Evolutionary conservation across 164 flowering plant genomes (phyloP).

Genomic region (Aristolochia contorta): DNA sequence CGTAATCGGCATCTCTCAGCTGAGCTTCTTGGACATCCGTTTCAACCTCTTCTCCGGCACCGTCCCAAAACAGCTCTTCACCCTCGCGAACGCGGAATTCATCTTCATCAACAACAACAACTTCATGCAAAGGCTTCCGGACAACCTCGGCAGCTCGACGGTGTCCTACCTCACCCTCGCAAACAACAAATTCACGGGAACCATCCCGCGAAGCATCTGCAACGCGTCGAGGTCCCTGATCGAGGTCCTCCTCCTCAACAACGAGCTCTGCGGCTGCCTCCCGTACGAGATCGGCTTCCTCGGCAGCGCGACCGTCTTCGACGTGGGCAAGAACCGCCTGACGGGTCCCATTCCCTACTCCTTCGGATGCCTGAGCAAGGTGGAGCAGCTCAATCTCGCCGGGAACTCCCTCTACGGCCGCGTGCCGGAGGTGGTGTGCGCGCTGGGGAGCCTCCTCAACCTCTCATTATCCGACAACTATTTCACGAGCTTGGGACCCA

Average conservation of each 20-base stretch:
- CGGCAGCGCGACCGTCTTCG: slow-evolving; percentile 27
- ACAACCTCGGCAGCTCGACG: slow-evolving; percentile 21
- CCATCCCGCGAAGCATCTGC: slow-evolving; percentile 31
- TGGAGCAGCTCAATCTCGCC: slow-evolving; percentile 36
- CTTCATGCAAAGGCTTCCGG: slow-evolving; percentile 27
- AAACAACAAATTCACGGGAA: slow-evolving; percentile 38
- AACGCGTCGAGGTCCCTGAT: slow-evolving; percentile 15
- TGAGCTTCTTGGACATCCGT: slow-evolving; percentile 33
- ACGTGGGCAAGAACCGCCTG: slow-evolving; percentile 29
- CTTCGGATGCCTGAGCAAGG: slow-evolving; percentile 30
- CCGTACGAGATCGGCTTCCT: slow-evolving; percentile 53
- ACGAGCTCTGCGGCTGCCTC: slow-evolving; percentile 41
- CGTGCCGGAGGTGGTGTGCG: slow-evolving; percentile 48
- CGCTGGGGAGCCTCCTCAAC: slow-evolving; percentile 16
- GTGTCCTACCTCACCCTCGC: slow-evolving; percentile 33
- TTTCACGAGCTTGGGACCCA: slow-evolving; percentile 10
- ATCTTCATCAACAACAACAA: slow-evolving; percentile 48
- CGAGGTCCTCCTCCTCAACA: slow-evolving; percentile 41
- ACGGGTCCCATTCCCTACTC: slow-evolving; percentile 54
- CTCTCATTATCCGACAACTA: slow-evolving; percentile 13
- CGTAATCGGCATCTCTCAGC: slow-evolving; percentile 8
- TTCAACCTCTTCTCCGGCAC: slow-evolving; percentile 29
- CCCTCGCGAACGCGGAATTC: slow-evolving; percentile 11
- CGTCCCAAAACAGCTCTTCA: slow-evolving; percentile 28
- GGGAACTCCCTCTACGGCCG: slow-evolving; percentile 33